Percentiles rank a stretch among this genome's conserved stretches.
phyloP scores from a whole-genome alignment of 73 alveolate genomes.

The Paramecium biaurelia region DNA sequence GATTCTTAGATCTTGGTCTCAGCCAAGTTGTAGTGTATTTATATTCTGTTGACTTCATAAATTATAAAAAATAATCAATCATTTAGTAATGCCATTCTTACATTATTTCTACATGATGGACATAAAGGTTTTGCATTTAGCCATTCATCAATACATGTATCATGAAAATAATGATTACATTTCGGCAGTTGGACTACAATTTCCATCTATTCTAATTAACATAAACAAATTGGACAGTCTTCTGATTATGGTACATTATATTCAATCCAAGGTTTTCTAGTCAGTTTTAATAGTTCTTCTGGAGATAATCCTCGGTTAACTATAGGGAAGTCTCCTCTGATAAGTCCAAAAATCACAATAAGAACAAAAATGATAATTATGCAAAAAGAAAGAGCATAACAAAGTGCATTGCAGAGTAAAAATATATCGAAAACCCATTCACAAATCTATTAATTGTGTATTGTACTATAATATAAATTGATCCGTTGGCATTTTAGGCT shows the following conservation, averaged over 20 bases:
- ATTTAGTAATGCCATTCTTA: background rate
- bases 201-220: background rate
- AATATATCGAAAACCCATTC: conserved; percentile 40
- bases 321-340: background rate
- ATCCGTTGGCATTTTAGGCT: background rate
- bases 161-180: conserved; percentile 51
- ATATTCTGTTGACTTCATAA: conserved; percentile 6
- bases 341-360: background rate
- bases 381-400: background rate
- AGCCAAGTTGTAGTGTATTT: background rate
- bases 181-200: conserved; percentile 14
- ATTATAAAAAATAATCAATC: background rate
- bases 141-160: conserved; percentile 55
- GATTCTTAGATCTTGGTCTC: background rate
- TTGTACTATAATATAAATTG: background rate
- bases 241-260: background rate
- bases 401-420: background rate
- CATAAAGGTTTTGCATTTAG: conserved; percentile 27
- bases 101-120: conserved; percentile 51
- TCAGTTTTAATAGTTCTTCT: background rate
- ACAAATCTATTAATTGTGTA: background rate
- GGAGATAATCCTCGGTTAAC: background rate
- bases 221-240: conserved; percentile 42
- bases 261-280: background rate
- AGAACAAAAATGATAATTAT: background rate